These are phyloP conservation scores for Prunella vulgaris DNA, from an alignment of 257 asterid genomes.

Conservation along the genomic window DNA sequence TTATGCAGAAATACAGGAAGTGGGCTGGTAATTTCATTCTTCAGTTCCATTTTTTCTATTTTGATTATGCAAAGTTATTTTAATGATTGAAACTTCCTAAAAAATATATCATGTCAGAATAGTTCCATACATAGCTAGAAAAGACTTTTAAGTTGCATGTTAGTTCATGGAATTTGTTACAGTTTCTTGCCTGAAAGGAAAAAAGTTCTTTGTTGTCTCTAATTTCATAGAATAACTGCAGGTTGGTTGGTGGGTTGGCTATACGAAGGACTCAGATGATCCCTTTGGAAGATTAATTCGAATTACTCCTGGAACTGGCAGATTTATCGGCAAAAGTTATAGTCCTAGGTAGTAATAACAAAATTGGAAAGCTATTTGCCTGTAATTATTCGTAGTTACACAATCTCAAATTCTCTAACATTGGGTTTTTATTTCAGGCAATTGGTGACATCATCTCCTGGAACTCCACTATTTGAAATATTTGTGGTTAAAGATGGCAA, in stretches of 20 bases:
- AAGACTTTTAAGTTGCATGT: constrained; percentile 2
- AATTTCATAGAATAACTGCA: constrained; percentile 27
- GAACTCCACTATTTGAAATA: constrained; percentile 89
- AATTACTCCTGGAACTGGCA: constrained; percentile 84
- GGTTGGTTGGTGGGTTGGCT: constrained; percentile 99
- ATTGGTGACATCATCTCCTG: constrained; percentile 80
- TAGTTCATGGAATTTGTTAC: constrained; percentile 5
- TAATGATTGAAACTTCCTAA: background rate
- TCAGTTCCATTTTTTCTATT: background rate
- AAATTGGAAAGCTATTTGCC: background rate
- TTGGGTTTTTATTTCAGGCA: constrained; percentile 55
- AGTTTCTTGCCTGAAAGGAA: constrained; percentile 10
- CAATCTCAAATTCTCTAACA: constrained; percentile 12
- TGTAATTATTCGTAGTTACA: constrained; percentile 1
- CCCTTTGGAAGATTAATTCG: constrained; percentile 88
- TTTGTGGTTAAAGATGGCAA: constrained; percentile 78
- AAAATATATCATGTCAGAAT: background rate
- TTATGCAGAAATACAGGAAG: constrained; percentile 78
- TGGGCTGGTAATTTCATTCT: constrained; percentile 68
- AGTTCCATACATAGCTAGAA: background rate
- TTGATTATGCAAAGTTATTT: constrained; percentile 7
- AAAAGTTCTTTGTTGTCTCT: background rate
- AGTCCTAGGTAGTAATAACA: constrained; percentile 69
- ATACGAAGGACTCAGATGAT: constrained; percentile 74
- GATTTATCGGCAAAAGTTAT: constrained; percentile 79